Conservation (phyloP, 257 asterid species). For the Penstemon newberryi region DNA sequence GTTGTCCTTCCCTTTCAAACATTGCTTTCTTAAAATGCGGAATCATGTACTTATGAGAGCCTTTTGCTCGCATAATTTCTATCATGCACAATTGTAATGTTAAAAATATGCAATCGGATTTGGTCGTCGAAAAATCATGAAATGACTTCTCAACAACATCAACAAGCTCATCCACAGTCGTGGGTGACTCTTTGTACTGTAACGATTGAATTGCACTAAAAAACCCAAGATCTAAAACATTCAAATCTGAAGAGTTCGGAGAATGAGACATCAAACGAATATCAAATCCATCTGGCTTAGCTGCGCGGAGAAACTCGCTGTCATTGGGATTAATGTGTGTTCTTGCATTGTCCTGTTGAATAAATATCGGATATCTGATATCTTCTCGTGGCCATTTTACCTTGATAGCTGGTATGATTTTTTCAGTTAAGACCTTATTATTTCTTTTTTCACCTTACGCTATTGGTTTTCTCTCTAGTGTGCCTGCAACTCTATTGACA, state of each 20-base stretch:
- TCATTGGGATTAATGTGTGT: too few relatives aligned
- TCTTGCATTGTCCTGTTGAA: conserved; percentile 3
- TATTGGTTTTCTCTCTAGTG: too few relatives aligned
- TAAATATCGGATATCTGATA: conserved; percentile 9
- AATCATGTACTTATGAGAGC: background rate
- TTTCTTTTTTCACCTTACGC: too few relatives aligned
- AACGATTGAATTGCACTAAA: background rate
- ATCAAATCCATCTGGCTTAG: background rate
- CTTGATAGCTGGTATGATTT: too few relatives aligned
- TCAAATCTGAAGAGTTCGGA: too few relatives aligned
- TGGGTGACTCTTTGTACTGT: background rate
- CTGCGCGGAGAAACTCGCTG: background rate
- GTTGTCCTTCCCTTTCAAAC: conserved; percentile 15
- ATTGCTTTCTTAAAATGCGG: conserved; percentile 13
- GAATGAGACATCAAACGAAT: too few relatives aligned
- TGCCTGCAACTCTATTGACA: too few relatives aligned
- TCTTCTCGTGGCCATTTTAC: background rate
- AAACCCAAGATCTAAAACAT: too few relatives aligned
- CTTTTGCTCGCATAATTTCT: background rate
- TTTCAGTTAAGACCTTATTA: too few relatives aligned
- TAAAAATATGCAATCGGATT: conserved; percentile 9
- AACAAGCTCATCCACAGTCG: background rate
- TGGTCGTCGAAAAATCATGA: background rate
- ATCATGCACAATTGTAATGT: conserved; percentile 19
- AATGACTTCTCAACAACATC: background rate